Percentiles rank a stretch among this genome's conserved stretches.
Evolutionary conservation across 2,329 filamentous ascomycete genomes (phyloP).

Genomic region (Colletotrichum sp.): DNA sequence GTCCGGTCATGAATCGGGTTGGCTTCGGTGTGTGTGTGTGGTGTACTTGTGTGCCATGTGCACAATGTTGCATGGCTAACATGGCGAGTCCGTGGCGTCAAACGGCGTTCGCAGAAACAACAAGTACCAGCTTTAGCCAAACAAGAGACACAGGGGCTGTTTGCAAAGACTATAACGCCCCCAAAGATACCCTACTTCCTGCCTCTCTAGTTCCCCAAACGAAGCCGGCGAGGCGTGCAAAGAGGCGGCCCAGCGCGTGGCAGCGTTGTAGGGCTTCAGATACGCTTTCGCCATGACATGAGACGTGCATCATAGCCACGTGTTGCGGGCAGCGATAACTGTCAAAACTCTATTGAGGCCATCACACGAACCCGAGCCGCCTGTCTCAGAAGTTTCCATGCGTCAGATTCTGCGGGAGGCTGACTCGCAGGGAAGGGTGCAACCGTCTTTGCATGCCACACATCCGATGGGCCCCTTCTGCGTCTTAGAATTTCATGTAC

Average conservation of each 20-base stretch:
- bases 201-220: not conserved
- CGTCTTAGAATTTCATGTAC: not conserved
- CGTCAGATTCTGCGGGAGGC: slow-evolving; percentile 8
- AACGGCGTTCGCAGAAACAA: not conserved
- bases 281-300: slow-evolving; percentile 9
- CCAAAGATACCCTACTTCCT: not conserved
- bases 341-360: slow-evolving; percentile 4
- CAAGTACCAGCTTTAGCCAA: not conserved
- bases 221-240: not conserved
- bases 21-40: not conserved
- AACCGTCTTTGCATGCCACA: not conserved
- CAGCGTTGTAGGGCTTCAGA: slow-evolving; percentile 5
- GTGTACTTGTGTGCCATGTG: not conserved
- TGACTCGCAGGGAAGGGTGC: slow-evolving; percentile 2
- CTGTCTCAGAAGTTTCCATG: slow-evolving; percentile 12
- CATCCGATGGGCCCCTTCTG: not conserved
- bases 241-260: not conserved
- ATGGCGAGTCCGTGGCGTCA: not conserved
- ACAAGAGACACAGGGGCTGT: not conserved
- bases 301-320: slow-evolving; percentile 13
- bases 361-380: slow-evolving; percentile 7
- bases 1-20: not conserved
- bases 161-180: not conserved
- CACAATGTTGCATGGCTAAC: not conserved
- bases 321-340: slow-evolving; percentile 2